These are phyloP conservation scores for Antrodiella citrinella DNA, from an alignment of 768 basidiomycete species.

Conservation along the genomic window DNA sequence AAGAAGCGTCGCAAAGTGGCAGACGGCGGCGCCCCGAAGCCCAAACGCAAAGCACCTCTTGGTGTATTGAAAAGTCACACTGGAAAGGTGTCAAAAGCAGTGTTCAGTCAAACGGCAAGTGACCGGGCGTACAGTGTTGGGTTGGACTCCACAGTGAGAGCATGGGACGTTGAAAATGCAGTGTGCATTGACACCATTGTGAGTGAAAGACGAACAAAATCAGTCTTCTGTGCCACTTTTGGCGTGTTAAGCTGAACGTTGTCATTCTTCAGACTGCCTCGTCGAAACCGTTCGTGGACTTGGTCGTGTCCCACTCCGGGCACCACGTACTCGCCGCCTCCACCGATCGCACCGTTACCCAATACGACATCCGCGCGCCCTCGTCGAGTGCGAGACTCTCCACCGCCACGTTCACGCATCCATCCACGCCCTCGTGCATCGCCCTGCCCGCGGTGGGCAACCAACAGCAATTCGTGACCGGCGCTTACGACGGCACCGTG, in stretches of 20 bases:
- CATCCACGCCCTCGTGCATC: constrained; percentile 64
- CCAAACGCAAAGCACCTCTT: constrained; percentile 59
- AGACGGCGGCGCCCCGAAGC: constrained; percentile 25
- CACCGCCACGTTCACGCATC: constrained; percentile 43
- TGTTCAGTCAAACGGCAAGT: constrained; percentile 38
- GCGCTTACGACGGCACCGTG: constrained; percentile 71
- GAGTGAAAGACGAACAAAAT: constrained; percentile 19
- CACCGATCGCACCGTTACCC: constrained; percentile 63
- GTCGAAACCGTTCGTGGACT: constrained; percentile 67
- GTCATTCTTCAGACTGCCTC: constrained; percentile 51
- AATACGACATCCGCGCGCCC: constrained; percentile 58
- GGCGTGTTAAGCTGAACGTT: background rate
- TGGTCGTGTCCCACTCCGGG: constrained; percentile 40
- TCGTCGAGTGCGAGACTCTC: constrained; percentile 26
- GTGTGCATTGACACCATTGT: constrained; percentile 67
- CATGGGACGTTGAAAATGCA: constrained; percentile 81
- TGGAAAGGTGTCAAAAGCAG: constrained; percentile 66
- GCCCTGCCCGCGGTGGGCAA: constrained; percentile 14
- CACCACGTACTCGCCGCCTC: constrained; percentile 51
- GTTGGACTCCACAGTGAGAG: constrained; percentile 83
- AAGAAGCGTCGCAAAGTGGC: constrained; percentile 60
- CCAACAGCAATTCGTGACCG: constrained; percentile 54
- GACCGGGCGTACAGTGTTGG: constrained; percentile 64
- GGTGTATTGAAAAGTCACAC: constrained; percentile 78
- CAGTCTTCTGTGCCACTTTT: background rate